Percentiles rank a stretch among this genome's conserved stretches.
These are phyloP conservation scores for Magnusiomyces suaveolens DNA, from an alignment of 1,139 yeast species.

Conservation along the genomic window DNA sequence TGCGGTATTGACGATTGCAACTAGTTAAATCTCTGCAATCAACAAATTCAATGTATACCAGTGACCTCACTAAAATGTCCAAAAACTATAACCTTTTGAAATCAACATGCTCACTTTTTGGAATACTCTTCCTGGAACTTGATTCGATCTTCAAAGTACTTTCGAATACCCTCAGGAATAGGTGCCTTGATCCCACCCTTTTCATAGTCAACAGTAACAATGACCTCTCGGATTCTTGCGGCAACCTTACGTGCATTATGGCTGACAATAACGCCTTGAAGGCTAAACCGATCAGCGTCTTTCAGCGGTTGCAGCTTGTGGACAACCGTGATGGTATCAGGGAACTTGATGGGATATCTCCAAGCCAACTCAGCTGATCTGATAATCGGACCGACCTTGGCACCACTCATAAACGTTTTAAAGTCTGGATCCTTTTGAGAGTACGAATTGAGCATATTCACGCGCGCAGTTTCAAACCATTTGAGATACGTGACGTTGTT, in stretches of 20 bases:
- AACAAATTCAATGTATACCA: no score
- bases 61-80: no score
- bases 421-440: slow-evolving; percentile 16
- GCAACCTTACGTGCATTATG: slow-evolving; percentile 30
- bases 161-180: slow-evolving; percentile 22
- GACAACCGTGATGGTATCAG: slow-evolving; percentile 29
- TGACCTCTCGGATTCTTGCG: slow-evolving; percentile 28
- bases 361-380: slow-evolving; percentile 29
- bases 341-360: slow-evolving; percentile 30
- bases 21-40: no score
- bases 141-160: slow-evolving; percentile 12
- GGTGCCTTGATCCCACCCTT: slow-evolving; percentile 28
- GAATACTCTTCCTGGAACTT: slow-evolving; percentile 1
- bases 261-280: slow-evolving; percentile 32
- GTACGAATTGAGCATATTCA: slow-evolving; percentile 23
- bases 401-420: slow-evolving; percentile 21
- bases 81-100: no score
- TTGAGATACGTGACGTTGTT: slow-evolving; percentile 30
- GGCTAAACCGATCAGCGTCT: slow-evolving; percentile 25
- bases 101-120: no score
- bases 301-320: slow-evolving; percentile 26
- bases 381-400: slow-evolving; percentile 29
- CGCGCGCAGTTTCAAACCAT: slow-evolving; percentile 32
- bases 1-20: no score
- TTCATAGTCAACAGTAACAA: slow-evolving; percentile 30